Conservation (phyloP, 768 basidiomycete genomes). For the Tulasnella sp. region DNA sequence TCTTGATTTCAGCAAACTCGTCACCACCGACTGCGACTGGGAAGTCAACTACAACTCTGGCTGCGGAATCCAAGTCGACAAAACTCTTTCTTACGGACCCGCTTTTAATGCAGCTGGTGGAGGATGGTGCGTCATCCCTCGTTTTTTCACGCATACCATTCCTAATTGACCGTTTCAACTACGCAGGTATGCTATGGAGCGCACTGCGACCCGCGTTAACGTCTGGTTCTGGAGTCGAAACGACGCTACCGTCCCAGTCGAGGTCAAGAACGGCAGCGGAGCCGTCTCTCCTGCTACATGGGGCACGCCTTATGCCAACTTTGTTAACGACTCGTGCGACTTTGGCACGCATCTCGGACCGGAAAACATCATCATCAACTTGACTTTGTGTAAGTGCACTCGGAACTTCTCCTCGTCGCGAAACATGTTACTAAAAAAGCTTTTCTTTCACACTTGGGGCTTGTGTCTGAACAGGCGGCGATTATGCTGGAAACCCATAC, state of each 20-base stretch:
- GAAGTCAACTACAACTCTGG: constrained; percentile 23
- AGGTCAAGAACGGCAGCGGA: constrained; percentile 12
- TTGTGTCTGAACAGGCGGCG: constrained; percentile 16
- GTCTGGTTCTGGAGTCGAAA: constrained; percentile 13
- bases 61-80: constrained; percentile 21
- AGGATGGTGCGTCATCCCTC: constrained; percentile 24
- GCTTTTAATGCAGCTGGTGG: constrained; percentile 21
- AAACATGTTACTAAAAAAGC: constrained; percentile 16
- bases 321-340: constrained; percentile 24
- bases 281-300: background rate
- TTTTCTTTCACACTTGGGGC: too few species aligned
- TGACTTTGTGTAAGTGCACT: constrained; percentile 18
- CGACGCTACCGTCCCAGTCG: constrained; percentile 14
- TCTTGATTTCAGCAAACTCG: background rate
- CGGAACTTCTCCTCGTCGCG: background rate
- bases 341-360: constrained; percentile 22
- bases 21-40: constrained; percentile 11
- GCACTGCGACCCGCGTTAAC: constrained; percentile 14
- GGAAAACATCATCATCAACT: constrained; percentile 18
- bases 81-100: background rate
- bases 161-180: background rate
- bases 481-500: constrained; percentile 3
- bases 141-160: background rate
- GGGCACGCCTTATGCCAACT: constrained; percentile 13
- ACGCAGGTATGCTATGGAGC: constrained; percentile 17